Percentiles rank a stretch among this genome's conserved stretches.
Conservation (phyloP, 2,329 filamentous ascomycete genomes). For the Aspergillus oerlinghausenensis region DNA sequence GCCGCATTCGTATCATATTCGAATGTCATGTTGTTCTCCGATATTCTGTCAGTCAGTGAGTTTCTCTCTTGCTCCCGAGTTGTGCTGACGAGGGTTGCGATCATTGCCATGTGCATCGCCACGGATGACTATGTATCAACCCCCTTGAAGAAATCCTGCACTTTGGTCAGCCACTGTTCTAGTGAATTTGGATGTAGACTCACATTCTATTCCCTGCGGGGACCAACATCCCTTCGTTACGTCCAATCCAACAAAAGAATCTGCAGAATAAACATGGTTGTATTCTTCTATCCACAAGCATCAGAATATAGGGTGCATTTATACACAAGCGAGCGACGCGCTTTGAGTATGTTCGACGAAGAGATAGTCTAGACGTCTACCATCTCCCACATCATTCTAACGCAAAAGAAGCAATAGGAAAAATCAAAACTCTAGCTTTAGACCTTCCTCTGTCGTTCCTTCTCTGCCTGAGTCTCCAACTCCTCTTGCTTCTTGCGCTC, state of each 20-base stretch:
- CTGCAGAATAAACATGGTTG: not conserved
- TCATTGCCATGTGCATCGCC: not conserved
- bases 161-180: not conserved
- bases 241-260: not conserved
- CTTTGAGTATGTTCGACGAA: not conserved
- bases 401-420: not conserved
- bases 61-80: not conserved
- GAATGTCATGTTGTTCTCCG: not conserved
- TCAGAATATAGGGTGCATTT: not conserved
- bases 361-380: not conserved
- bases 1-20: not conserved
- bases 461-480: conserved; percentile 39
- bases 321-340: not conserved
- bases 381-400: conserved; percentile 1
- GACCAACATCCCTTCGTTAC: not conserved
- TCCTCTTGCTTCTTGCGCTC: conserved; percentile 61
- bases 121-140: not conserved
- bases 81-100: not conserved
- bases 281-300: not conserved
- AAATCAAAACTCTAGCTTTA: conserved; percentile 13
- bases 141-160: not conserved
- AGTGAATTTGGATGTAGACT: not conserved
- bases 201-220: not conserved
- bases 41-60: not conserved
- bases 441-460: conserved; percentile 28